These are phyloP conservation scores for Dioszegia aurantiaca DNA, from an alignment of 768 basidiomycete species.

Conservation along the genomic window DNA sequence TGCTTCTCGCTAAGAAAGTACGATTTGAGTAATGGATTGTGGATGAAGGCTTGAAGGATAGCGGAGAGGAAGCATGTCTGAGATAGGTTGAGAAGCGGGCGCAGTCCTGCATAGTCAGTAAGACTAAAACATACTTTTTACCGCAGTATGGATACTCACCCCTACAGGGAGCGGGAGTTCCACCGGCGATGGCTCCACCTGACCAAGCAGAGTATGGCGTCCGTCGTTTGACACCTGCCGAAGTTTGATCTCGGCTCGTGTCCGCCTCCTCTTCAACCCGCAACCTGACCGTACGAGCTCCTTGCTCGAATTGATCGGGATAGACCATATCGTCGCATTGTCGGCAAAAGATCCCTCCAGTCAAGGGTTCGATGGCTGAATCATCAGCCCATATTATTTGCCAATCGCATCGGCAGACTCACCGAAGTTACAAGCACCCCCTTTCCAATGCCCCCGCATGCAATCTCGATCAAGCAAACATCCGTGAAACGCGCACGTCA, in stretches of 20 bases:
- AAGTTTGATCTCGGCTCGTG: constrained; percentile 7
- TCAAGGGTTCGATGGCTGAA: constrained; percentile 69
- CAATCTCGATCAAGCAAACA: constrained; percentile 33
- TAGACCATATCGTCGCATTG: constrained; percentile 75
- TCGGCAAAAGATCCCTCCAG: constrained; percentile 71
- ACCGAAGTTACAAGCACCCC: constrained; percentile 34
- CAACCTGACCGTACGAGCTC: constrained; percentile 29
- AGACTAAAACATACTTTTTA: too few relatives aligned
- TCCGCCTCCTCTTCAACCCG: constrained; percentile 35
- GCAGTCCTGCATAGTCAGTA: constrained; percentile 59
- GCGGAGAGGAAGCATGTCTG: constrained; percentile 94
- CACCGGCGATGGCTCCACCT: constrained; percentile 55
- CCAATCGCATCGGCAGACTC: constrained; percentile 13
- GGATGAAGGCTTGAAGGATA: constrained; percentile 80
- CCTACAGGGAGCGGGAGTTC: constrained; percentile 67
- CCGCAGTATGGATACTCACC: too few relatives aligned
- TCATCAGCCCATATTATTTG: neutral
- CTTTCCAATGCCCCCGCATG: constrained; percentile 29
- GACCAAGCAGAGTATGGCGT: constrained; percentile 60
- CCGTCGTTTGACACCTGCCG: constrained; percentile 5
- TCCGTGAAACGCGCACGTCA: constrained; percentile 39
- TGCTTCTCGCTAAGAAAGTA: constrained; percentile 90
- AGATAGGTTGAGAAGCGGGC: constrained; percentile 81
- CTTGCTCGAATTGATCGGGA: constrained; percentile 58
- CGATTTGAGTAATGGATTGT: constrained; percentile 83